phyloP scores from a whole-genome alignment of 192 early-diverging fungal species.

The Gryganskiella cystojenkinii region DNA sequence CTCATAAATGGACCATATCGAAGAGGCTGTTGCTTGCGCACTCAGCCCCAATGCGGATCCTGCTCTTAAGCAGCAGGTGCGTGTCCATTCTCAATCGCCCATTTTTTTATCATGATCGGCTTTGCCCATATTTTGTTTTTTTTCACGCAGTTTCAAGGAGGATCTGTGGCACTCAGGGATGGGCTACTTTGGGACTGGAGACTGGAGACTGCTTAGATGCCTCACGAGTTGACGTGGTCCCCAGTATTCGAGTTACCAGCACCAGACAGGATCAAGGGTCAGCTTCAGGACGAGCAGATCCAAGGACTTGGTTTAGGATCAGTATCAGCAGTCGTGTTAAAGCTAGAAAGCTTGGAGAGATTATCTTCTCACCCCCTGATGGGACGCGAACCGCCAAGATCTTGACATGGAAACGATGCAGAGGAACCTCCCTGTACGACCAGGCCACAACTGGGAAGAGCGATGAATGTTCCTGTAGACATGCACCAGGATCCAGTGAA shows the following conservation, averaged over 20 bases:
- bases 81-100: slow-evolving; percentile 5
- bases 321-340: neutral
- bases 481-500: too few species aligned
- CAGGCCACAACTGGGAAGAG: too few species aligned
- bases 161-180: neutral
- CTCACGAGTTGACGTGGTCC: too few species aligned
- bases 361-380: too few species aligned
- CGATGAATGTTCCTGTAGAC: too few species aligned
- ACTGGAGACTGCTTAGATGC: too few species aligned
- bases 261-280: neutral
- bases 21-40: slow-evolving; percentile 82
- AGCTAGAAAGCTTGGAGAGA: too few species aligned
- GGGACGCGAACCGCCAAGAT: too few species aligned
- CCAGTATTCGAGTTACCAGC: too few species aligned
- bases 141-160: neutral
- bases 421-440: too few species aligned
- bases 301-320: neutral
- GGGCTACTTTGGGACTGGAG: too few species aligned
- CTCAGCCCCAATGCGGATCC: slow-evolving; percentile 76
- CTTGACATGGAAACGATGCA: too few species aligned
- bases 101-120: neutral
- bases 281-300: neutral
- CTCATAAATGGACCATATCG: slow-evolving; percentile 72
- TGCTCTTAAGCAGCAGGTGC: slow-evolving; percentile 79
- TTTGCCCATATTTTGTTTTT: slow-evolving; percentile 1